These are phyloP conservation scores for Magnusiomyces sp. DNA, from an alignment of 1,139 yeast species.

Conservation along the genomic window DNA sequence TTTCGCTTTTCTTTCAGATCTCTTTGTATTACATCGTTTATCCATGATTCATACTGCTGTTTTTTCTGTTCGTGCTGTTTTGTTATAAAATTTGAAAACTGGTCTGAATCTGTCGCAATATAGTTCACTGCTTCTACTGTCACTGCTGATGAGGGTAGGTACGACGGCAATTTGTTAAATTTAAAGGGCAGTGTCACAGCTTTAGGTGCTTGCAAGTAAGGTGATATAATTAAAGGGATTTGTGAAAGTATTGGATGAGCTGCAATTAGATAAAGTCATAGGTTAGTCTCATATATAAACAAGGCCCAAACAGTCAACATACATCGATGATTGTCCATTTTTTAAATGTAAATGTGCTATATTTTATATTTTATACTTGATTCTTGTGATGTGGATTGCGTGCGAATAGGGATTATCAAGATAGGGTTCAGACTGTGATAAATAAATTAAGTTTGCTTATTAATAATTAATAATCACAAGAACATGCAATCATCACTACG, in stretches of 20 bases:
- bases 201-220: slow-evolving; percentile 48
- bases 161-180: slow-evolving; percentile 35
- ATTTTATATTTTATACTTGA: too few species aligned
- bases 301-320: background rate
- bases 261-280: slow-evolving; percentile 16
- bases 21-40: slow-evolving; percentile 19
- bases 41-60: slow-evolving; percentile 31
- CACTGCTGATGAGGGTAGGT: slow-evolving; percentile 28
- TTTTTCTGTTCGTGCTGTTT: slow-evolving; percentile 25
- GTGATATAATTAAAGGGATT: slow-evolving; percentile 52
- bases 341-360: background rate
- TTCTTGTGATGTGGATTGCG: too few species aligned
- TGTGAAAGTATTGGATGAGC: slow-evolving; percentile 48
- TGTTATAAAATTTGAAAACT: slow-evolving; percentile 22
- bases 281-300: background rate
- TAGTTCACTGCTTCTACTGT: slow-evolving; percentile 23
- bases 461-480: too few species aligned
- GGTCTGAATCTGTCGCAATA: slow-evolving; percentile 22
- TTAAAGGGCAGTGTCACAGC: slow-evolving; percentile 48
- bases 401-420: too few species aligned
- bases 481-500: too few species aligned
- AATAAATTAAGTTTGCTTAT: too few species aligned
- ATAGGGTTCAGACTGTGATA: too few species aligned
- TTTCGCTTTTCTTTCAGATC: slow-evolving; percentile 28
- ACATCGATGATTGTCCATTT: slow-evolving; percentile 2